Percentiles rank a stretch among this genome's conserved stretches.
These are phyloP conservation scores for Ceratobasidium sp. DNA, from an alignment of 1,284 basidiomycete species.

Conservation along the genomic window DNA sequence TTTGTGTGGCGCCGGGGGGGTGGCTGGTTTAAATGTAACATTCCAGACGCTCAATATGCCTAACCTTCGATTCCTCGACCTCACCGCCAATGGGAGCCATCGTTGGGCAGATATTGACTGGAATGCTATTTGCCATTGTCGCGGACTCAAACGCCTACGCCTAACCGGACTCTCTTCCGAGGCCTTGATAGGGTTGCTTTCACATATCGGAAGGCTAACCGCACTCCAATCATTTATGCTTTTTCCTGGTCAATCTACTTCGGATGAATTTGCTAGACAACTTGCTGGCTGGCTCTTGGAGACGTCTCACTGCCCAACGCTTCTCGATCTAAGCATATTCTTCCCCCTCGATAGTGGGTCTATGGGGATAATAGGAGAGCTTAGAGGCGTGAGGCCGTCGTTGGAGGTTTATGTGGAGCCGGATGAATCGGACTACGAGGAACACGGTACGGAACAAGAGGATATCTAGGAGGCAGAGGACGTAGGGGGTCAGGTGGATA, in stretches of 20 bases:
- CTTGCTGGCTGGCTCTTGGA: neutral
- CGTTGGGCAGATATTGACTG: neutral
- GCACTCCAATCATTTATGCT: neutral
- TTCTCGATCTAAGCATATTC: neutral
- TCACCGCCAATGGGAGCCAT: neutral
- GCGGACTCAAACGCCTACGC: neutral
- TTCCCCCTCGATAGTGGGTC: neutral
- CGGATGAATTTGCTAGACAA: neutral
- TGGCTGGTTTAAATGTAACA: neutral
- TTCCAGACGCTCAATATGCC: neutral
- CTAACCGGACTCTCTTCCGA: neutral
- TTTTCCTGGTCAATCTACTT: neutral
- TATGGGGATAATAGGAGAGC: neutral
- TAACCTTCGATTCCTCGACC: neutral
- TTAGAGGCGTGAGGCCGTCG: neutral
- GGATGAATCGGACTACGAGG: neutral
- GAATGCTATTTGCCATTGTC: neutral
- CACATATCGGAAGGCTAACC: neutral
- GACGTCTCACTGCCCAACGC: neutral
- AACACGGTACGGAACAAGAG: neutral
- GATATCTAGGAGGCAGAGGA: neutral
- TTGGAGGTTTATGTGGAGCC: neutral
- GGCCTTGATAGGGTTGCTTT: neutral
- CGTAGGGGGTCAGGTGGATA: neutral
- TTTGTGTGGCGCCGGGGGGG: neutral